phyloP scores from a whole-genome alignment of 768 basidiomycete species.

The Tulasnella sp. region DNA sequence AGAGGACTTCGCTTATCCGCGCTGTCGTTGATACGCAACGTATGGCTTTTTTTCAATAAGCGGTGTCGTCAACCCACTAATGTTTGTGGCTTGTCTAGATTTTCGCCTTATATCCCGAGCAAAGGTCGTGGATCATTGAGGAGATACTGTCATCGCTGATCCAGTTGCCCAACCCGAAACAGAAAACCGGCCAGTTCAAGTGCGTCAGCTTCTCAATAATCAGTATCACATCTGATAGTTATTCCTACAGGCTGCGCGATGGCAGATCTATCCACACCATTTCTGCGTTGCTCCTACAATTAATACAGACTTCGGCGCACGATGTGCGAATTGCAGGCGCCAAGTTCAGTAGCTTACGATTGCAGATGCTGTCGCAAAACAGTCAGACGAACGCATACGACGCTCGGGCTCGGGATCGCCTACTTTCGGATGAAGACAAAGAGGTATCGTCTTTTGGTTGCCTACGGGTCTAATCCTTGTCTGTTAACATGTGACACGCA shows the following conservation, averaged over 20 bases:
- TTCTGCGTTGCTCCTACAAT: constrained; percentile 83
- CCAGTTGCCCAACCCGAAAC: constrained; percentile 81
- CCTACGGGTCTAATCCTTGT: neutral
- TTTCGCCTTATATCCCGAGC: constrained; percentile 82
- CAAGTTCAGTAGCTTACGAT: constrained; percentile 49
- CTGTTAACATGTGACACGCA: too few relatives aligned
- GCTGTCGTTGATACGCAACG: constrained; percentile 72
- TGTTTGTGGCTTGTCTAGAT: constrained; percentile 61
- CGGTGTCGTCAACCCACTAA: neutral
- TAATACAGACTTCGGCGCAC: constrained; percentile 91
- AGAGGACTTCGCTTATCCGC: constrained; percentile 73
- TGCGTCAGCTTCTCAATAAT: constrained; percentile 29
- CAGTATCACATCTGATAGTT: neutral
- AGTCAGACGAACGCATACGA: constrained; percentile 20
- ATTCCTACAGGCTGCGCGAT: constrained; percentile 57
- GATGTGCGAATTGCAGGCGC: constrained; percentile 67
- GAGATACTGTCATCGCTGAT: constrained; percentile 86
- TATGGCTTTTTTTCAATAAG: constrained; percentile 33
- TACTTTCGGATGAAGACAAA: constrained; percentile 57
- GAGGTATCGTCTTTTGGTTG: constrained; percentile 35
- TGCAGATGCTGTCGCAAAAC: constrained; percentile 40
- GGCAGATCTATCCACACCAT: constrained; percentile 88
- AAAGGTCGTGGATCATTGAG: constrained; percentile 95
- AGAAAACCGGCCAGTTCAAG: constrained; percentile 84
- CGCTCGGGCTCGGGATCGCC: constrained; percentile 31